Percentiles rank a stretch among this genome's conserved stretches.
Conservation (phyloP, 2,329 filamentous ascomycete genomes). For the Colletotrichum sp. region DNA sequence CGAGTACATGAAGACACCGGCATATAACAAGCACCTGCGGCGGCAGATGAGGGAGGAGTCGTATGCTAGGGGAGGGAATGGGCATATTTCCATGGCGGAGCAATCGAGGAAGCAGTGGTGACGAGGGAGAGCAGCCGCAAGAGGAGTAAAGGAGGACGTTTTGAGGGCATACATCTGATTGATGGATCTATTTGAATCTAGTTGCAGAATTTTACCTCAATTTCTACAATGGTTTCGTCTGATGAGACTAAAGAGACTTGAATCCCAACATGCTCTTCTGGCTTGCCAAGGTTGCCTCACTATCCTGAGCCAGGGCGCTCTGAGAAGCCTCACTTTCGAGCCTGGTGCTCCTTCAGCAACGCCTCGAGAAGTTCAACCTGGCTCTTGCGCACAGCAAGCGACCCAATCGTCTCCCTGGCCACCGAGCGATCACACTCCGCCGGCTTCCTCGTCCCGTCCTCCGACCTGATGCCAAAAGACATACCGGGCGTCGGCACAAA, state of each 20-base stretch:
- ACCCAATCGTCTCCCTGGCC: neutral
- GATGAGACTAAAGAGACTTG: rapidly evolving
- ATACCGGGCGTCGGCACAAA: neutral
- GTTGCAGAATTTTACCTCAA: rapidly evolving
- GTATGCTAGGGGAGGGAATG: neutral
- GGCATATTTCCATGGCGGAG: neutral
- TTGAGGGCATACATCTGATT: rapidly evolving
- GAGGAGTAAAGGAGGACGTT: neutral
- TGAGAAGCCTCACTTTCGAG: rapidly evolving
- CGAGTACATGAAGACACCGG: constrained; percentile 18
- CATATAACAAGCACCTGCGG: constrained; percentile 5
- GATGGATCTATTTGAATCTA: neutral
- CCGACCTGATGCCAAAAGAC: neutral
- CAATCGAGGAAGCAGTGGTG: neutral
- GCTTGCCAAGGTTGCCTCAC: rapidly evolving
- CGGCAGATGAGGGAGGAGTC: neutral
- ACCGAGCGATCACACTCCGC: neutral
- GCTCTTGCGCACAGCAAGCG: neutral
- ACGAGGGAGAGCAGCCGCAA: neutral
- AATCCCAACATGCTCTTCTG: rapidly evolving
- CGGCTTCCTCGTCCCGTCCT: neutral
- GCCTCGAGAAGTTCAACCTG: neutral
- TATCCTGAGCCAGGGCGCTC: rapidly evolving
- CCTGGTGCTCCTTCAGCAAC: neutral
- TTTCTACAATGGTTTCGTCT: rapidly evolving